A percentile compares a stretch with the other conserved stretches of the same genome.
Conservation (phyloP, 2,329 filamentous ascomycete species). For the Tothia fuscella region DNA sequence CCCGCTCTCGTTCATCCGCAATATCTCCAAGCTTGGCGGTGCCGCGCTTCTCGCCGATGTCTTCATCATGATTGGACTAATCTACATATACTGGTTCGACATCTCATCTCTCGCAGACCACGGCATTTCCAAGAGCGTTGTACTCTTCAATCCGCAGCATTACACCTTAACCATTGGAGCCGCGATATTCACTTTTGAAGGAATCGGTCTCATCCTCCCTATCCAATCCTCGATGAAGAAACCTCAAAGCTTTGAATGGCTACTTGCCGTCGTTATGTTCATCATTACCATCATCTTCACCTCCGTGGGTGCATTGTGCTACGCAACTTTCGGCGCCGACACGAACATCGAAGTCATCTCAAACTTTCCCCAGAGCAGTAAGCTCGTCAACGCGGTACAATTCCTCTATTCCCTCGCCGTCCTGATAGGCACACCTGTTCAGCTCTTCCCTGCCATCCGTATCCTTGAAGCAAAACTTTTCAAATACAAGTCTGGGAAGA, state of each 20-base stretch:
- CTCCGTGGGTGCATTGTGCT: constrained; percentile 60
- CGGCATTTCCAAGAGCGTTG: constrained; percentile 50
- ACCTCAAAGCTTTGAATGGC: constrained; percentile 52
- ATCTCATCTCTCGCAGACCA: constrained; percentile 42
- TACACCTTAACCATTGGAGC: constrained; percentile 62
- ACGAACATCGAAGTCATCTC: constrained; percentile 65
- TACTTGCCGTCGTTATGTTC: constrained; percentile 58
- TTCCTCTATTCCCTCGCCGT: constrained; percentile 64
- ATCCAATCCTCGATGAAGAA: constrained; percentile 66
- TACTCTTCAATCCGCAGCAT: constrained; percentile 55
- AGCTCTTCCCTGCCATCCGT: constrained; percentile 61
- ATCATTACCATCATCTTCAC: constrained; percentile 64
- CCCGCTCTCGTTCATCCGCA: constrained; percentile 57
- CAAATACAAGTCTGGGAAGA: constrained; percentile 54
- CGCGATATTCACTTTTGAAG: constrained; percentile 68
- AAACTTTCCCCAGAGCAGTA: constrained; percentile 59
- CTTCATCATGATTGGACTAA: constrained; percentile 58
- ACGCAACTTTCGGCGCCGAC: constrained; percentile 57
- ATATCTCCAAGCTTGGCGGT: constrained; percentile 62
- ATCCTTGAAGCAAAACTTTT: constrained; percentile 60
- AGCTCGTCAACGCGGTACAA: constrained; percentile 64
- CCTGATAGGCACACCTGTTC: constrained; percentile 60
- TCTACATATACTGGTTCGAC: constrained; percentile 65
- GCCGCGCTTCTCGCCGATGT: constrained; percentile 58
- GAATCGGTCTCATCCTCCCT: constrained; percentile 63